Evolutionary conservation across 176 grass and related monocot genomes (phyloP).

Genomic region (Cocos nucifera): DNA sequence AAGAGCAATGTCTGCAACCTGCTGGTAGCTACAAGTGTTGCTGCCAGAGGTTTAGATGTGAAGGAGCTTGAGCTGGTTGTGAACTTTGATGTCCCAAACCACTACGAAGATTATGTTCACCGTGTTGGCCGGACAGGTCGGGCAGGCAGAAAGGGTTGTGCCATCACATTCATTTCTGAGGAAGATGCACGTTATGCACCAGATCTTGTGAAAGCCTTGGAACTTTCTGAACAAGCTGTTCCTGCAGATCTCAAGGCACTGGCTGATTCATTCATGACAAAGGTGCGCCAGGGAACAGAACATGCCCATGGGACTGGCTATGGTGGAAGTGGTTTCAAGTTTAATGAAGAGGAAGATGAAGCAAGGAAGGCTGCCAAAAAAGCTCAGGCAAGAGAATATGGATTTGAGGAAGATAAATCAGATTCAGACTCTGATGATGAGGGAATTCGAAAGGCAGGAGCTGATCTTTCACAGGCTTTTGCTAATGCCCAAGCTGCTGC

Average conservation of each 20-base stretch:
- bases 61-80: conserved; percentile 94
- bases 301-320: conserved; percentile 90
- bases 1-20: conserved; percentile 84
- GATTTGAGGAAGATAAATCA: conserved; percentile 85
- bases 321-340: conserved; percentile 91
- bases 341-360: conserved; percentile 96
- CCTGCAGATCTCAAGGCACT: conserved; percentile 75
- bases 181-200: conserved; percentile 88
- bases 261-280: conserved; percentile 79
- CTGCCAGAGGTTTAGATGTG: conserved; percentile 90
- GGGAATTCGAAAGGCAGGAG: conserved; percentile 67
- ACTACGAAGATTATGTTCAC: conserved; percentile 99
- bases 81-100: conserved; percentile 93
- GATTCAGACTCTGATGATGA: conserved; percentile 97
- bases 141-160: conserved; percentile 78
- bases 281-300: conserved; percentile 89
- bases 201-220: conserved; percentile 90
- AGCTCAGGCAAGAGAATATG: conserved; percentile 91
- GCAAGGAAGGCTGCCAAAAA: conserved; percentile 73
- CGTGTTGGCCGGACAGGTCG: conserved; percentile 92
- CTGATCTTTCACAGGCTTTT: conserved; percentile 43
- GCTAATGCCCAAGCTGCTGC: conserved; percentile 59
- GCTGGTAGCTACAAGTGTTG: conserved; percentile 83
- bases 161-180: conserved; percentile 87
- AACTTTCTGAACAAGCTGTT: conserved; percentile 78